A percentile compares a stretch with the other conserved stretches of the same genome.
These are phyloP conservation scores for Mycotypha africana DNA, from an alignment of 371 early-diverging fungal genomes.

Conservation along the genomic window DNA sequence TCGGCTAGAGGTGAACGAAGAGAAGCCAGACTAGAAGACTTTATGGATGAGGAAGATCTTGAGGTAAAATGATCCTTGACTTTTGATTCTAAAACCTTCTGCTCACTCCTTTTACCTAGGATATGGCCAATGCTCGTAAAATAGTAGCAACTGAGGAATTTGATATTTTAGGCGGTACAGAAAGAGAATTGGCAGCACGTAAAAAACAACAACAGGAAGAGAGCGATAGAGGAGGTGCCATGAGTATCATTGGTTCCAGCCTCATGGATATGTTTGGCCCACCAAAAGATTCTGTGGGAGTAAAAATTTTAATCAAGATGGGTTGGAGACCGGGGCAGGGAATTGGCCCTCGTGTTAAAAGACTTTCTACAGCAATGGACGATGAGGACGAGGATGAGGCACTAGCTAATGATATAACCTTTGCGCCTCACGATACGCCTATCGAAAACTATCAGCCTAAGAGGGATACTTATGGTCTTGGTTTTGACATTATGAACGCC, in stretches of 20 bases:
- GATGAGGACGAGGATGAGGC: conserved; percentile 35
- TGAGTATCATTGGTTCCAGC: conserved; percentile 26
- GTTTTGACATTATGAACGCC: conserved; percentile 58
- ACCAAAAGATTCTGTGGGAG: conserved; percentile 53
- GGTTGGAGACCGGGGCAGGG: conserved; percentile 87
- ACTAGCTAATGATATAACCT: conserved; percentile 41
- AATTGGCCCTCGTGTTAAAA: conserved; percentile 60
- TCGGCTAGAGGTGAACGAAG: conserved; percentile 37
- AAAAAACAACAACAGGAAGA: conserved; percentile 41
- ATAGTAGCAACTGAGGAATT: conserved; percentile 65
- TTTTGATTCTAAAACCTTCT: background rate
- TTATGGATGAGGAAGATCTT: conserved; percentile 91
- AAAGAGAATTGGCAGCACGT: conserved; percentile 52
- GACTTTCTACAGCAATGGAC: conserved; percentile 4
- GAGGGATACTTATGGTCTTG: conserved; percentile 60
- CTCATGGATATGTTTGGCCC: conserved; percentile 55
- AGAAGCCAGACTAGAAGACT: conserved; percentile 66
- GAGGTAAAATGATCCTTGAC: conserved; percentile 29
- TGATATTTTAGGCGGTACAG: conserved; percentile 60
- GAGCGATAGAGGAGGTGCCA: conserved; percentile 23
- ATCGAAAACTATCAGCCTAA: conserved; percentile 54
- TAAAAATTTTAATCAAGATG: conserved; percentile 64
- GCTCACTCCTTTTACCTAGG: conserved; percentile 14
- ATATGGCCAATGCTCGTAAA: conserved; percentile 43
- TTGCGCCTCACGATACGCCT: conserved; percentile 73